Conservation (phyloP, 1,284 basidiomycete genomes). For the Ustilago vetiveriae region DNA sequence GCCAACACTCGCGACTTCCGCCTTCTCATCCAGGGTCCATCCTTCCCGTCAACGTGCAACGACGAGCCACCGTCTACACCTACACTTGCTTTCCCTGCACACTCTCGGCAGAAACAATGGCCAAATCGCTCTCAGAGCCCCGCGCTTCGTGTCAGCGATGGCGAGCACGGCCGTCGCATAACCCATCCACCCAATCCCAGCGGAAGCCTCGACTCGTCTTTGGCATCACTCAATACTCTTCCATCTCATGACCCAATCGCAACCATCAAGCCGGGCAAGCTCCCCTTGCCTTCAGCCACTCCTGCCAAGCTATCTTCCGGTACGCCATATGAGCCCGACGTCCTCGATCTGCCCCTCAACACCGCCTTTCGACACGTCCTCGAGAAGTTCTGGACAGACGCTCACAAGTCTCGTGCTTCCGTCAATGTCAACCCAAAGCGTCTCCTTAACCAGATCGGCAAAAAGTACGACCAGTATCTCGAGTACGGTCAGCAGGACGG, state of each 20-base stretch:
- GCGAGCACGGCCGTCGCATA: constrained; percentile 46
- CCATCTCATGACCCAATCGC: constrained; percentile 27
- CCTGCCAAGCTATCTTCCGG: no score
- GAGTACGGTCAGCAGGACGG: constrained; percentile 88
- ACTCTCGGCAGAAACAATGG: constrained; percentile 26
- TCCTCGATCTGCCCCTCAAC: constrained; percentile 51
- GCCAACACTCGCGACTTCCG: constrained; percentile 75
- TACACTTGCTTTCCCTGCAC: background rate
- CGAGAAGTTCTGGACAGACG: constrained; percentile 54
- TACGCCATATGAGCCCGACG: constrained; percentile 35
- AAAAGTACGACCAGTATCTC: constrained; percentile 90
- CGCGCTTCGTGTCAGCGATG: constrained; percentile 47
- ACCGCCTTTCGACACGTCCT: constrained; percentile 55
- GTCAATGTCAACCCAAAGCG: constrained; percentile 67
- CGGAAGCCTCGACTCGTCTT: constrained; percentile 24
- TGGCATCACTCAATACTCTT: constrained; percentile 27
- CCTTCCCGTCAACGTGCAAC: constrained; percentile 1
- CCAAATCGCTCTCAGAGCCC: constrained; percentile 47
- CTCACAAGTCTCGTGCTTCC: constrained; percentile 21
- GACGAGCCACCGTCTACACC: constrained; percentile 7
- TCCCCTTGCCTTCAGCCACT: constrained; percentile 4
- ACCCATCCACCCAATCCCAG: constrained; percentile 20
- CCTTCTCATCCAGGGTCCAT: constrained; percentile 70
- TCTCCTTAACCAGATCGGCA: constrained; percentile 76
- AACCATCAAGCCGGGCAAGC: constrained; percentile 31